Evolutionary conservation across 306 rosid species (phyloP).

Genomic region (Trifolium pratense): DNA sequence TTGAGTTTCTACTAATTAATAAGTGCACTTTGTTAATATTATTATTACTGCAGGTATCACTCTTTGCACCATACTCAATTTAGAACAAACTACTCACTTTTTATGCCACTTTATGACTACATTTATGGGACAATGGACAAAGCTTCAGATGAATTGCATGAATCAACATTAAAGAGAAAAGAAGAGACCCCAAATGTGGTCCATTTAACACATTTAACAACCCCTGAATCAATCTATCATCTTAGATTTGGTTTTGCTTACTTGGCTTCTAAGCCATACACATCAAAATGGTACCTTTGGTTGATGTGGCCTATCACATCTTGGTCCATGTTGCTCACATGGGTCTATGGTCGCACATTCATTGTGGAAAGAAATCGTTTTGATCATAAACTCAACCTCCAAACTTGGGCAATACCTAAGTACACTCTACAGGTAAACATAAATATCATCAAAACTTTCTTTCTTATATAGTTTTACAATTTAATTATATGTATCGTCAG

Average conservation of each 20-base stretch:
- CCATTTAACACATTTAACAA: slow-evolving; percentile 61
- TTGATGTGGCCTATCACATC: slow-evolving; percentile 72
- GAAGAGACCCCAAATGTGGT: slow-evolving; percentile 57
- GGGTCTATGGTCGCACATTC: slow-evolving; percentile 54
- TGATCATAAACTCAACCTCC: slow-evolving; percentile 50
- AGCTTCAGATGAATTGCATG: slow-evolving; percentile 43
- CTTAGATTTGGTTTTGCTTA: slow-evolving; percentile 56
- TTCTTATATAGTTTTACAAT: no score
- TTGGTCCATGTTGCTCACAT: slow-evolving; percentile 49
- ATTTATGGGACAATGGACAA: slow-evolving; percentile 64
- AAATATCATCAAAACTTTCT: no score
- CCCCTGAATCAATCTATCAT: slow-evolving; percentile 66
- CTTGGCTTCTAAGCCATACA: slow-evolving; percentile 61
- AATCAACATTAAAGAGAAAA: slow-evolving; percentile 38
- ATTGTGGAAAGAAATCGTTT: slow-evolving; percentile 54
- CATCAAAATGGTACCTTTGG: slow-evolving; percentile 57
- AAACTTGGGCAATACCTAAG: slow-evolving; percentile 72
- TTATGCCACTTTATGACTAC: slow-evolving; percentile 77
- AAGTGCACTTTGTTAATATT: not conserved
- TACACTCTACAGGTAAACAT: slow-evolving; percentile 55
- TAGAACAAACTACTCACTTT: slow-evolving; percentile 60
- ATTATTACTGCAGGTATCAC: slow-evolving; percentile 56
- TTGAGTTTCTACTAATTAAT: not conserved
- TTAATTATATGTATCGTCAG: no score
- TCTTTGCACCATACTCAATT: slow-evolving; percentile 77